These are phyloP conservation scores for Penicillium fimorum DNA, from an alignment of 495 filamentous ascomycete species.

Conservation along the genomic window DNA sequence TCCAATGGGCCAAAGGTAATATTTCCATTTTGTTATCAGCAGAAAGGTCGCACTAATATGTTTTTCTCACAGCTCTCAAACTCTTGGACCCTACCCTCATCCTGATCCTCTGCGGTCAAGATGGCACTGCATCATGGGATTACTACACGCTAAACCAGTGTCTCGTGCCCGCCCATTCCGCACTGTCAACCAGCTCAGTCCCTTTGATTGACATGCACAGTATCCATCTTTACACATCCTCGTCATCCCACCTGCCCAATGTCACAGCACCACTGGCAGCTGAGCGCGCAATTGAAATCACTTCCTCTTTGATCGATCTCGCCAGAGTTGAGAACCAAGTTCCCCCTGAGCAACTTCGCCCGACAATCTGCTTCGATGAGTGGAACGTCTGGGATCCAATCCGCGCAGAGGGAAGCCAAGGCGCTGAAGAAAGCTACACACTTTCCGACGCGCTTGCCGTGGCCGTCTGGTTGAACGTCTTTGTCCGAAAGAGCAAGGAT, in stretches of 20 bases:
- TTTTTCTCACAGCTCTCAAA: constrained; percentile 53
- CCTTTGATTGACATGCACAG: constrained; percentile 68
- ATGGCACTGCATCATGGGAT: constrained; percentile 68
- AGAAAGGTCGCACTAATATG: neutral
- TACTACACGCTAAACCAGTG: constrained; percentile 67
- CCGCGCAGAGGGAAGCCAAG: constrained; percentile 65
- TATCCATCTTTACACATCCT: constrained; percentile 69
- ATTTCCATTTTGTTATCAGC: neutral
- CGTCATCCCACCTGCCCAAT: constrained; percentile 54
- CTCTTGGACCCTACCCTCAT: constrained; percentile 65
- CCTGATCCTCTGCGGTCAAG: constrained; percentile 71
- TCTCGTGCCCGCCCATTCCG: constrained; percentile 38
- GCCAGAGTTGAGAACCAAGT: constrained; percentile 68
- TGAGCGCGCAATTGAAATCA: constrained; percentile 72
- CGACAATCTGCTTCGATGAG: constrained; percentile 79
- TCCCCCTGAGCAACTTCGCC: constrained; percentile 52
- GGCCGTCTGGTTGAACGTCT: constrained; percentile 72
- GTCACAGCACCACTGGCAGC: constrained; percentile 66
- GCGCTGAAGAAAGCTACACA: constrained; percentile 70
- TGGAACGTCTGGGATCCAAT: constrained; percentile 84
- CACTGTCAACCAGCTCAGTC: constrained; percentile 48
- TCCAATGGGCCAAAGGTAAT: constrained; percentile 71
- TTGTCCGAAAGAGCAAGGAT: constrained; percentile 69
- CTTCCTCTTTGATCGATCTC: constrained; percentile 66
- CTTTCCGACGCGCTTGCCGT: constrained; percentile 75